Evolutionary conservation across 2,329 filamentous ascomycete species (phyloP).

Genomic region (Lachnellula occidentalis): DNA sequence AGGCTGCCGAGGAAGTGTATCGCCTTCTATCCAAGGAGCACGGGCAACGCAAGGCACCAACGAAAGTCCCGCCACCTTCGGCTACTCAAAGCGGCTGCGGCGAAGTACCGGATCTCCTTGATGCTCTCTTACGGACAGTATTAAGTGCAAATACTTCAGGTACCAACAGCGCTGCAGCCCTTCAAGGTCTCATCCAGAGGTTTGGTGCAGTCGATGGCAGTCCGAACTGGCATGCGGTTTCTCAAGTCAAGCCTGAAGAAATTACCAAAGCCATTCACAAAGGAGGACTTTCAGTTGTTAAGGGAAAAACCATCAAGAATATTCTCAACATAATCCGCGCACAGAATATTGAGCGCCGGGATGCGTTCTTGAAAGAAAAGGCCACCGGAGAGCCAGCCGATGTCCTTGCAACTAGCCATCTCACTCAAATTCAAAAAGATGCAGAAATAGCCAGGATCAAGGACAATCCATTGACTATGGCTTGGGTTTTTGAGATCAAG

Average conservation of each 20-base stretch:
- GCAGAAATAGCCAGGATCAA: conserved; percentile 52
- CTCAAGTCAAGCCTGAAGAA: conserved; percentile 50
- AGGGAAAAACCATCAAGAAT: conserved; percentile 66
- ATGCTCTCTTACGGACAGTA: conserved; percentile 48
- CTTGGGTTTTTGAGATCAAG: conserved; percentile 43
- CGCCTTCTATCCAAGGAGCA: conserved; percentile 60
- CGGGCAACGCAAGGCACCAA: conserved; percentile 57
- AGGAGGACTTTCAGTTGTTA: conserved; percentile 66
- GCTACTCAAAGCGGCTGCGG: conserved; percentile 56
- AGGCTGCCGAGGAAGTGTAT: conserved; percentile 66
- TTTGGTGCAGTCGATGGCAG: conserved; percentile 68
- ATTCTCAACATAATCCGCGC: conserved; percentile 68
- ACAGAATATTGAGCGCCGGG: conserved; percentile 54
- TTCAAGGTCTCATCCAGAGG: conserved; percentile 56
- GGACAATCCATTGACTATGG: conserved; percentile 52
- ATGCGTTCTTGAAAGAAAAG: conserved; percentile 42
- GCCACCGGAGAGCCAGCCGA: conserved; percentile 36
- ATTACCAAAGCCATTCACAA: conserved; percentile 64
- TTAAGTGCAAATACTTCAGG: conserved; percentile 48
- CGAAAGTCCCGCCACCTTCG: conserved; percentile 64
- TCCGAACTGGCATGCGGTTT: conserved; percentile 70
- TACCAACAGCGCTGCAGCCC: conserved; percentile 54
- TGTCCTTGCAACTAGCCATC: conserved; percentile 37
- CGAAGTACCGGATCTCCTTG: conserved; percentile 49
- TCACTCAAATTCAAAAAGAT: conserved; percentile 45